These are phyloP conservation scores for Boletus vinaceobasis DNA, from an alignment of 768 basidiomycete genomes.

Conservation along the genomic window DNA sequence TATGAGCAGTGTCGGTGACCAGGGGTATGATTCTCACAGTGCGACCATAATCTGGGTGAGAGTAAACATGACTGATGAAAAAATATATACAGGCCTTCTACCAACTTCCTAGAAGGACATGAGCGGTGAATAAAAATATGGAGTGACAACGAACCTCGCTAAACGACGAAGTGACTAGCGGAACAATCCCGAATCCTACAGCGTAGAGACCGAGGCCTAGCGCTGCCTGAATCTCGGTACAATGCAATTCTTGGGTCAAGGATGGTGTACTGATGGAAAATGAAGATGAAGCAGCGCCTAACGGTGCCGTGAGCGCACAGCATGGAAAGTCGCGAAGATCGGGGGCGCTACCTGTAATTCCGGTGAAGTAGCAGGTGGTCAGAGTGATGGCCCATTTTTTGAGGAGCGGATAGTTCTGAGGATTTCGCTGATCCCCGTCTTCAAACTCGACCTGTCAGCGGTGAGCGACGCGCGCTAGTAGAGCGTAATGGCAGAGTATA, in stretches of 20 bases:
- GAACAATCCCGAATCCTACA: constrained; percentile 57
- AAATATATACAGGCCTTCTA: constrained; percentile 56
- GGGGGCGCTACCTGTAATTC: constrained; percentile 15
- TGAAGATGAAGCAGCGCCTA: constrained; percentile 48
- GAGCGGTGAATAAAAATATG: not conserved
- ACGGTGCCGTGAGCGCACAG: not conserved
- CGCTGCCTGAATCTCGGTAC: constrained; percentile 42
- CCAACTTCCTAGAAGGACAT: constrained; percentile 51
- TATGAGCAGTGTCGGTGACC: not conserved
- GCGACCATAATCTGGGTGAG: constrained; percentile 45
- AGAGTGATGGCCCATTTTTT: constrained; percentile 44
- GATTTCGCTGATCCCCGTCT: constrained; percentile 37
- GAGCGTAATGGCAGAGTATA: not conserved
- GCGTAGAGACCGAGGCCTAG: constrained; percentile 51
- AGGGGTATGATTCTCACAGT: constrained; percentile 18
- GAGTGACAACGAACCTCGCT: constrained; percentile 42
- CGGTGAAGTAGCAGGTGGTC: constrained; percentile 25
- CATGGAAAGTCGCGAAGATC: not conserved
- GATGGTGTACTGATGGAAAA: constrained; percentile 54
- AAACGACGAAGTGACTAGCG: constrained; percentile 62
- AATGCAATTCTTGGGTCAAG: constrained; percentile 47
- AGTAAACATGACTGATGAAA: constrained; percentile 47
- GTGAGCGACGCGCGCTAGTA: not conserved
- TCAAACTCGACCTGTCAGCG: constrained; percentile 37
- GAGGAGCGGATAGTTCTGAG: constrained; percentile 33